These are phyloP conservation scores for Leersia perrieri DNA, from an alignment of 176 grass and related monocot genomes.

Conservation along the genomic window DNA sequence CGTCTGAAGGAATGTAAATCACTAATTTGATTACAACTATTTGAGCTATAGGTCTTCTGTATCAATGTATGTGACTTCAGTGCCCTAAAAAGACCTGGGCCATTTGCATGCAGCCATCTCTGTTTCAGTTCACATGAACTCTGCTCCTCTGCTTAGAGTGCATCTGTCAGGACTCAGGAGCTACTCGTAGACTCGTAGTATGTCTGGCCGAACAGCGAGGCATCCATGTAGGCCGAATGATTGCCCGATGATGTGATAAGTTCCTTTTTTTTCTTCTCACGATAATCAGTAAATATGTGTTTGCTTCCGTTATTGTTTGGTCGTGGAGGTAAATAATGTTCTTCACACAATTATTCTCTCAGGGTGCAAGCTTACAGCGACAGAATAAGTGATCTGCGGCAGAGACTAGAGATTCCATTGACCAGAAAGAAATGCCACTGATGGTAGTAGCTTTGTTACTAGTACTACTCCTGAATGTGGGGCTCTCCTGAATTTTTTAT, in stretches of 20 bases:
- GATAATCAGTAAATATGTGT: neutral
- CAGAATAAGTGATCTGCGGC: conserved; percentile 4
- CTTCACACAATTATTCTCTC: neutral
- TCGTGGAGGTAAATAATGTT: neutral
- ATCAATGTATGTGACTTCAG: neutral
- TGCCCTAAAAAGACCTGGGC: neutral
- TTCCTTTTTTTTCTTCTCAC: neutral
- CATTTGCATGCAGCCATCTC: neutral
- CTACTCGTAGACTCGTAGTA: too few relatives aligned
- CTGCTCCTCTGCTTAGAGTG: neutral
- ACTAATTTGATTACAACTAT: neutral
- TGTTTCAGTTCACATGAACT: neutral
- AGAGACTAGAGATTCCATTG: conserved; percentile 32
- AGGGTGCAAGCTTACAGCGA: conserved; percentile 2
- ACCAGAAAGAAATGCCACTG: neutral
- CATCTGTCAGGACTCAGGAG: neutral
- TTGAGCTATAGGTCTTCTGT: neutral
- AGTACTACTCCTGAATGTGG: neutral
- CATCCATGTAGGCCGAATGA: conserved; percentile 7
- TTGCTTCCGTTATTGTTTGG: neutral
- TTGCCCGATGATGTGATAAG: conserved; percentile 25
- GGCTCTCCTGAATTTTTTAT: neutral
- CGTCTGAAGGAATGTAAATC: neutral
- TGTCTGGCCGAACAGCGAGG: neutral
- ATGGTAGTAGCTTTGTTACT: neutral